Conservation (phyloP, 2,329 filamentous ascomycete species). For the Talaromyces sp. region DNA sequence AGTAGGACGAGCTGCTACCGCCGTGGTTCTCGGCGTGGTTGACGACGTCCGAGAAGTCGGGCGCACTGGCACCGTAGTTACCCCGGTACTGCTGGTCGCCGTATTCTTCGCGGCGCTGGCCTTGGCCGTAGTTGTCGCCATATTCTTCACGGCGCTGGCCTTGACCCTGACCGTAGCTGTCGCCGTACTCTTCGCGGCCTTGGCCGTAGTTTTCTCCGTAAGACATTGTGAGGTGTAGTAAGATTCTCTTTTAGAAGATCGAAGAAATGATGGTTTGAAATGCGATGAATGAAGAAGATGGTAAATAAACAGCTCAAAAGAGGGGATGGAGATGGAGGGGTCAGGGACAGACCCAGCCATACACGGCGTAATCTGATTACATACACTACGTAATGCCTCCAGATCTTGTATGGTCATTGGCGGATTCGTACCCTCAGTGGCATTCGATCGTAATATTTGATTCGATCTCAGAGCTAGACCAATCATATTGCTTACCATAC, state of each 20-base stretch:
- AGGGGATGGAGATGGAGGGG: background rate
- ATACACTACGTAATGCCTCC: slow-evolving; percentile 1
- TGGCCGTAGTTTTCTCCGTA: slow-evolving; percentile 22
- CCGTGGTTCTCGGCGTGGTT: slow-evolving; percentile 54
- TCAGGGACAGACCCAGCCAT: background rate
- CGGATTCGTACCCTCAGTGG: background rate
- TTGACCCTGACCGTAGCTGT: background rate
- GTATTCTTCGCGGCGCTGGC: slow-evolving; percentile 18
- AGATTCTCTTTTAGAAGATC: background rate
- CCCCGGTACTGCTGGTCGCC: slow-evolving; percentile 18
- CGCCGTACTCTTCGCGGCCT: slow-evolving; percentile 15
- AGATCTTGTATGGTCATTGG: background rate
- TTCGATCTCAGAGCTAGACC: background rate
- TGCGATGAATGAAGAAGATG: background rate
- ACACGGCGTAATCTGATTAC: slow-evolving; percentile 2
- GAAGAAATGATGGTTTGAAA: background rate
- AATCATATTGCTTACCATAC: background rate
- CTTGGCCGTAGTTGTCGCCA: background rate
- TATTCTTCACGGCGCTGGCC: background rate
- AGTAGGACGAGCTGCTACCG: slow-evolving; percentile 47
- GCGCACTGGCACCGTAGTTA: slow-evolving; percentile 14
- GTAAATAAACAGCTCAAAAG: background rate
- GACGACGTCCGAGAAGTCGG: slow-evolving; percentile 21
- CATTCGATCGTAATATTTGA: background rate
- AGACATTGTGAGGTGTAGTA: slow-evolving; percentile 15